phyloP scores from a whole-genome alignment of 2,329 filamentous ascomycete genomes.

The Cercospora beticola region DNA sequence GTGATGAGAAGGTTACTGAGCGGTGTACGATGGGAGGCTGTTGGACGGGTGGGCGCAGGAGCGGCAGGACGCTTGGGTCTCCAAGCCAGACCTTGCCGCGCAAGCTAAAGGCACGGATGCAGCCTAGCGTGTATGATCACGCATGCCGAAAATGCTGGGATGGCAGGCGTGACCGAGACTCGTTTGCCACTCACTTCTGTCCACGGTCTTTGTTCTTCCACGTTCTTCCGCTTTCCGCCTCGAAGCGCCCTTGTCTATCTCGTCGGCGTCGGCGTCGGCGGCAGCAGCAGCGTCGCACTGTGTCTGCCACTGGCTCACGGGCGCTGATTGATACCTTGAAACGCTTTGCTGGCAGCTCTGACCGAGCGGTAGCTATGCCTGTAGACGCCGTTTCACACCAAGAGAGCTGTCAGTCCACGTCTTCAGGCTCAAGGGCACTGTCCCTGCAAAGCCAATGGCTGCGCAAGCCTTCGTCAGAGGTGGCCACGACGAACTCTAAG shows the following conservation, averaged over 20 bases:
- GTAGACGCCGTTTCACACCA: constrained; percentile 10
- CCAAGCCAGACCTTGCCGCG: too few species aligned
- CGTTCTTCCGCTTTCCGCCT: too few species aligned
- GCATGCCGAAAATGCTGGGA: too few species aligned
- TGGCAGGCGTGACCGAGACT: too few species aligned
- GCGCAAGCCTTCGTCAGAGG: background rate
- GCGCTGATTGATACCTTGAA: background rate
- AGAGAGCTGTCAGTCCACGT: constrained; percentile 10
- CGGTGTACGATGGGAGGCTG: background rate
- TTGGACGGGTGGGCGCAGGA: too few species aligned
- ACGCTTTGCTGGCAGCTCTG: background rate
- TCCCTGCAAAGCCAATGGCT: constrained; percentile 4
- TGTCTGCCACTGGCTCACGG: constrained; percentile 2
- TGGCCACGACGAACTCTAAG: constrained; percentile 1
- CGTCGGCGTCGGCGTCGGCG: background rate
- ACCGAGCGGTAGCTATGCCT: background rate
- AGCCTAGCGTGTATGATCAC: too few species aligned
- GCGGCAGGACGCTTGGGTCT: background rate
- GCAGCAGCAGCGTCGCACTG: background rate
- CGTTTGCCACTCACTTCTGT: too few species aligned
- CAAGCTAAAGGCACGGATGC: too few species aligned
- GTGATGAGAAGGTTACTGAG: background rate
- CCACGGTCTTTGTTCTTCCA: too few species aligned
- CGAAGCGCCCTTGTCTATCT: background rate
- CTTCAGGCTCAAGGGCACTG: background rate